phyloP scores from a whole-genome alignment of 495 filamentous ascomycete genomes.

The Daldinia grandis region DNA sequence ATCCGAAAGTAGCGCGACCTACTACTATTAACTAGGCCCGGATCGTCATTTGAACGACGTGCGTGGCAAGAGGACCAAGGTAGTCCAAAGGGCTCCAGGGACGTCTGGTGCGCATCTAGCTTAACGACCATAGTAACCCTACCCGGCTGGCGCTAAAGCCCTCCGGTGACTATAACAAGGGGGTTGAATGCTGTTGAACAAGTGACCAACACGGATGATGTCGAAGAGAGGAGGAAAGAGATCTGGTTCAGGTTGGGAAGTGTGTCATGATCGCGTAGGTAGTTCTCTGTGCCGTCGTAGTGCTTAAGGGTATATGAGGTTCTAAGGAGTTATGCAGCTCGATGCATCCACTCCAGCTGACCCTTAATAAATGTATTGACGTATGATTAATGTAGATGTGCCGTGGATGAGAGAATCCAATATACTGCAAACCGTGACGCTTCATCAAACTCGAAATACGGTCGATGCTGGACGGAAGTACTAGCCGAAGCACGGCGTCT shows the following conservation, averaged over 20 bases:
- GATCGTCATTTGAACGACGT: slow-evolving; percentile 17
- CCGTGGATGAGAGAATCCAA: slow-evolving; percentile 1
- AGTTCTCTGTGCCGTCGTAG: slow-evolving; percentile 8
- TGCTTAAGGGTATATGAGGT: neutral
- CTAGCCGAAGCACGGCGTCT: neutral
- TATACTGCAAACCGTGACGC: slow-evolving; percentile 5
- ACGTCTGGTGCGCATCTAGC: slow-evolving; percentile 35
- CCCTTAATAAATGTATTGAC: slow-evolving; percentile 1
- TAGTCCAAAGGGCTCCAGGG: slow-evolving; percentile 34
- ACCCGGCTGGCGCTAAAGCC: neutral
- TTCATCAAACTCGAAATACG: slow-evolving; percentile 24
- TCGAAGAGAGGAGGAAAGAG: slow-evolving; percentile 8
- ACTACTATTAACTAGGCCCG: slow-evolving; percentile 16
- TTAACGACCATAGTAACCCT: slow-evolving; percentile 38
- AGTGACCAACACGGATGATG: slow-evolving; percentile 5
- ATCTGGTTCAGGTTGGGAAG: slow-evolving; percentile 33
- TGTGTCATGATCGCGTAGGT: slow-evolving; percentile 40
- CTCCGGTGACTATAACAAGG: neutral
- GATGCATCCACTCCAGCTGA: neutral
- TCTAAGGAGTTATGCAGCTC: neutral
- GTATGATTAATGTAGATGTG: slow-evolving; percentile 3
- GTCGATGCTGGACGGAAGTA: neutral
- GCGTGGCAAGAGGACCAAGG: slow-evolving; percentile 26
- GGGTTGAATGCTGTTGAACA: neutral
- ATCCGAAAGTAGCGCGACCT: slow-evolving; percentile 30